Evolutionary conservation across 2,329 filamentous ascomycete genomes (phyloP), one percentile per base, ranked within the genome.

Genomic region (Ceratocystis alfenasii): DNA sequence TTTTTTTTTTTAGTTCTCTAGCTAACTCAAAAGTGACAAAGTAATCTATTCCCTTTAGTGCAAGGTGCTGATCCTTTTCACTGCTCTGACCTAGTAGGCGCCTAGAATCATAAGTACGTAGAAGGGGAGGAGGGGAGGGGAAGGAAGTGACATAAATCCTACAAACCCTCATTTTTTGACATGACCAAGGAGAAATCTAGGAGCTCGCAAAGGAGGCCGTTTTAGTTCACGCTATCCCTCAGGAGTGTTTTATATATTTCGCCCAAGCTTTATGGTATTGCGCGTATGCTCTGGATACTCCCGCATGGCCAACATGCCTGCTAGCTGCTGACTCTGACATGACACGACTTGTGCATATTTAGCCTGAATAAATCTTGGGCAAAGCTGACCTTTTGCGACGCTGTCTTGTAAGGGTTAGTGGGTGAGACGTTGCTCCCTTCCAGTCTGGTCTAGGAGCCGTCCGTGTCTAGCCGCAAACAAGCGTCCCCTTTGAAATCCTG

Each of bases 351-450:
- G 53, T 28, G 28, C 22, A 30, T 57, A 57, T 17, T 30, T 12
- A 57, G 53, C 28, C 53, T 33, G 46, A 50, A 50, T 50, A 20
- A 41, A 41, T 41, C 46, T 50, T 50, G n/a, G n/a, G 46, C 46
- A 50, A n/a, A 48, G 46, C 17, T 48, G 46, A 20, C 20, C 22
- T 10, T 25, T 20, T 50, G 46, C 22, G 8, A 22, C 20, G 20
- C 17, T 6, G 5, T 10, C 22, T 22, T 5, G 46, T 50, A 20
- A 50, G 46, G 46, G 46, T 50, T 50, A 50, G 3, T 41, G 46
- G 20, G 46, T 50, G 22, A 48, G 17, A 48, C 36, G 36, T 41
- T 15, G 36, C 36, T 41, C 36, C 36, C 36, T 41, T 41, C 0
- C 8, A 41, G 36, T 15, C 10, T 10, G 36, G 36, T 41, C 36